Base-by-base conservation (phyloP, 1,284 basidiomycete species). In the Pseudomicrostroma phylloplanum region DNA sequence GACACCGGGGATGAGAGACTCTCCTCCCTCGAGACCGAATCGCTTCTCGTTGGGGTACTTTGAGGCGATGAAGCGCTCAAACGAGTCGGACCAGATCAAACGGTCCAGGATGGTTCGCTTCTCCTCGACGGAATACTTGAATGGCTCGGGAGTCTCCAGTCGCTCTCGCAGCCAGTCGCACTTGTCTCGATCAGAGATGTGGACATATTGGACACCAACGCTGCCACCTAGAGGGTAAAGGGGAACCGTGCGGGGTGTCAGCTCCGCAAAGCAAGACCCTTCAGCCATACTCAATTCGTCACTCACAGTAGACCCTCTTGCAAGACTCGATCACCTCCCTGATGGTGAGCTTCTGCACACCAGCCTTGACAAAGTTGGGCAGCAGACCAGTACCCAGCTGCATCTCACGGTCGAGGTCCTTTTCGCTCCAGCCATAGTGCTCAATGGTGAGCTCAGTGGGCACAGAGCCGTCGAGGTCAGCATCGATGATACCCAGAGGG, bases 11-110 rank as follows among this genome's bases (percentile, higher is more conserved):
- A 98, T 90, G 73, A 99, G 87, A 49, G 92, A 86, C 82, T 99
- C 96, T 81, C 92, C 96, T 66, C 96, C 96, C 82, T 99, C 96
- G 59, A 99, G 86, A 82, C 96, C 96, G 82, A 98, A 99, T 61
- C 96, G 90, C 83, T 99, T 99, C 84, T 98, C 96, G 82, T 96
- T 98, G 69, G 96, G 96, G 82, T 92, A 96, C 81, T 98, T 98
- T 84, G 88, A 91, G 23, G 92, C 88, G 72, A 98, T 93, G 84
- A 96, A 99, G 79, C 94, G 93, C 81, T 99, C 96, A 76, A 98
- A 97, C 6, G 91, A 90, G 80, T 98, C 94, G 30, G 94, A 98
- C 96, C 96, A 98, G 81, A 97, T 96, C 76, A 97, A 87, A 66
- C 96, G 90, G 82, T 98, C 96, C 64, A 98, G 86, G 70, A 99